Conservation (phyloP, 2,329 filamentous ascomycete genomes). For the Didymella glomerata region DNA sequence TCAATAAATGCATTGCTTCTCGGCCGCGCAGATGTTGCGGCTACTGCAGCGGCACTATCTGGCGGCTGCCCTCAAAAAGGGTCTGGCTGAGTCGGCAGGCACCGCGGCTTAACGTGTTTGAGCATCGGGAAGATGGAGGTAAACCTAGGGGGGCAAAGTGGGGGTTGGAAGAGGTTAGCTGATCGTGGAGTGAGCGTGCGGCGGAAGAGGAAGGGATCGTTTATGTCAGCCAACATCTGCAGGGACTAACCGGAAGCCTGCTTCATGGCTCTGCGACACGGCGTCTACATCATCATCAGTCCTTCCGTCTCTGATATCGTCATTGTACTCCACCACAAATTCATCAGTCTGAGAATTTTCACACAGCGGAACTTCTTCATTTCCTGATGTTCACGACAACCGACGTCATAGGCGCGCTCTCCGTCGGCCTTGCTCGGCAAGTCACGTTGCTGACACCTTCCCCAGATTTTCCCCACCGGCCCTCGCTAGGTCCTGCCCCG, state of each 20-base stretch:
- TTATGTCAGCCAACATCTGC: conserved; percentile 22
- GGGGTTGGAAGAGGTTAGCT: conserved; percentile 27
- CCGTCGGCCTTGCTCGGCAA: conserved; percentile 17
- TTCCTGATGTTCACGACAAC: not conserved
- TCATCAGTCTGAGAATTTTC: not conserved
- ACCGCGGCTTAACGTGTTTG: conserved; percentile 30
- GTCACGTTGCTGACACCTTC: conserved; percentile 8
- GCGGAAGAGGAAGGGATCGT: conserved; percentile 16
- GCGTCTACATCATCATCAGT: conserved; percentile 13
- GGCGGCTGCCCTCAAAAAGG: conserved; percentile 24
- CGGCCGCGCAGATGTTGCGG: conserved; percentile 43
- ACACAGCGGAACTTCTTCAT: conserved; percentile 15
- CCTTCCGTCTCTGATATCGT: conserved; percentile 10
- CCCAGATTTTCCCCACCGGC: conserved; percentile 12
- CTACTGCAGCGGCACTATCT: conserved; percentile 19
- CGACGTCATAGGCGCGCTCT: conserved; percentile 17
- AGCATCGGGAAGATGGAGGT: conserved; percentile 20
- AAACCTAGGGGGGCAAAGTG: conserved; percentile 21
- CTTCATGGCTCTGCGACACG: conserved; percentile 6
- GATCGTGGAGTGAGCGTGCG: conserved; percentile 22
- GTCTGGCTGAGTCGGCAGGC: conserved; percentile 26
- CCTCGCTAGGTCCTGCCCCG: conserved; percentile 12
- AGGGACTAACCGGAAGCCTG: conserved; percentile 19
- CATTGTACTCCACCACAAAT: conserved; percentile 18
- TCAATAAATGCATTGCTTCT: conserved; percentile 33